Percentiles rank a stretch among this genome's conserved stretches.
Conservation (phyloP, 2,329 filamentous ascomycete species). For the Dactylellina leptospora region DNA sequence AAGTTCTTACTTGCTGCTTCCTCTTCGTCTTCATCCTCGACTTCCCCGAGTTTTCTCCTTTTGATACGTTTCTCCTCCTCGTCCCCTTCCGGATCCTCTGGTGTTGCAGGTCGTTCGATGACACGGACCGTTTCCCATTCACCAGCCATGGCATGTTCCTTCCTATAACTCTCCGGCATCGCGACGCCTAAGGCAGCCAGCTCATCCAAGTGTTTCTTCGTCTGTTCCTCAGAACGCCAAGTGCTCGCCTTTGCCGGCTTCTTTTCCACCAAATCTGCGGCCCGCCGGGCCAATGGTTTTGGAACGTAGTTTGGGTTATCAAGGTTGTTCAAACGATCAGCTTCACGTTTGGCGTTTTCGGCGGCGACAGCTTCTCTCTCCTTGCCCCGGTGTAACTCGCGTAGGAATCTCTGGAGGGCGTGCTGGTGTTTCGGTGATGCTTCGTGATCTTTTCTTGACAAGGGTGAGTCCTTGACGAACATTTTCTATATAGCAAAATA, state of each 20-base stretch:
- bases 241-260: slow-evolving; percentile 28
- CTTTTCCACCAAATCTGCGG: slow-evolving; percentile 65
- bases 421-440: slow-evolving; percentile 84
- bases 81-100: slow-evolving; percentile 62
- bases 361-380: slow-evolving; percentile 83
- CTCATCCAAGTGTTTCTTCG: slow-evolving; percentile 84
- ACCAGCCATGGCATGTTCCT: slow-evolving; percentile 85
- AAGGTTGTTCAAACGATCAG: slow-evolving; percentile 80
- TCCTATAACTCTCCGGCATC: slow-evolving; percentile 79
- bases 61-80: slow-evolving; percentile 71
- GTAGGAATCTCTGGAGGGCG: slow-evolving; percentile 85
- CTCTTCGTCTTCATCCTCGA: slow-evolving; percentile 57
- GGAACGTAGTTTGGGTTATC: slow-evolving; percentile 57
- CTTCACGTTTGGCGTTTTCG: slow-evolving; percentile 81
- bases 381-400: slow-evolving; percentile 84
- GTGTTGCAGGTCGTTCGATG: slow-evolving; percentile 63
- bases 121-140: slow-evolving; percentile 81
- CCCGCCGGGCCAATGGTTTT: slow-evolving; percentile 59
- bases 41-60: slow-evolving; percentile 63
- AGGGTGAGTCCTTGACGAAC: slow-evolving; percentile 89
- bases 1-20: slow-evolving; percentile 55
- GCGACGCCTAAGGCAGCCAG: slow-evolving; percentile 85
- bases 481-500: slow-evolving; percentile 63
- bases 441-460: slow-evolving; percentile 90
- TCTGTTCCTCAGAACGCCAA: slow-evolving; percentile 63